phyloP scores from a whole-genome alignment of 345 rosid genomes.

The Balakata baccata region DNA sequence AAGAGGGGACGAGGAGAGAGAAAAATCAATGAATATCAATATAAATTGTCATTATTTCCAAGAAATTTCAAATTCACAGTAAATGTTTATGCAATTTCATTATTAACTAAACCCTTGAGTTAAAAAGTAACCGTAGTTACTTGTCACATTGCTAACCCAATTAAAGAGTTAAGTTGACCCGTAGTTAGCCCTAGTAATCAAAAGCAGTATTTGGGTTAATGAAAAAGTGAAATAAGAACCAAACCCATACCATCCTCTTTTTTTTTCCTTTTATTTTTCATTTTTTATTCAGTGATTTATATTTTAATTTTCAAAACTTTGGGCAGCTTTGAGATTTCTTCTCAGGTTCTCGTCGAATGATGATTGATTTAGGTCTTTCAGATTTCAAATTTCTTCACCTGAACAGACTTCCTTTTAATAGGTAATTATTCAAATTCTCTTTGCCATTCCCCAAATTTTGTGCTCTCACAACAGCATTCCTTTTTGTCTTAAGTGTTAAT shows the following conservation, averaged over 20 bases:
- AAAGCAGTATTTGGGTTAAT: constrained; percentile 6
- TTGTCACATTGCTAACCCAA: background rate
- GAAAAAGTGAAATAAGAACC: constrained; percentile 2
- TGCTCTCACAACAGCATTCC: background rate
- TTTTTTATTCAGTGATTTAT: background rate
- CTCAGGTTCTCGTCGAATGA: constrained; percentile 13
- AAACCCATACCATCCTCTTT: background rate
- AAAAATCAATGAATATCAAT: background rate
- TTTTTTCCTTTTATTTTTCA: background rate
- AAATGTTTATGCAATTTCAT: background rate
- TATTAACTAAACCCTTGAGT: constrained; percentile 7
- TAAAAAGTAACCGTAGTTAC: constrained; percentile 6
- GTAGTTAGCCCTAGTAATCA: background rate
- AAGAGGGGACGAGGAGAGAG: no score
- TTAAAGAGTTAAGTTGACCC: constrained; percentile 7
- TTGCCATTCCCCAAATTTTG: background rate
- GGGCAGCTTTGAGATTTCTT: constrained; percentile 18
- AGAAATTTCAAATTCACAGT: background rate
- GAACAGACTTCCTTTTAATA: background rate
- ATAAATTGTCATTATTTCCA: background rate
- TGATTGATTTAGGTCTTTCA: constrained; percentile 22
- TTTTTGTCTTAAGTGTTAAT: background rate
- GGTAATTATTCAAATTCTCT: constrained; percentile 14
- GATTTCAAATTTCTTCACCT: constrained; percentile 17
- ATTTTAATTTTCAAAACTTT: background rate